Evolutionary conservation across 768 basidiomycete species (phyloP).

Genomic region (Neoboletus brunneissimus): DNA sequence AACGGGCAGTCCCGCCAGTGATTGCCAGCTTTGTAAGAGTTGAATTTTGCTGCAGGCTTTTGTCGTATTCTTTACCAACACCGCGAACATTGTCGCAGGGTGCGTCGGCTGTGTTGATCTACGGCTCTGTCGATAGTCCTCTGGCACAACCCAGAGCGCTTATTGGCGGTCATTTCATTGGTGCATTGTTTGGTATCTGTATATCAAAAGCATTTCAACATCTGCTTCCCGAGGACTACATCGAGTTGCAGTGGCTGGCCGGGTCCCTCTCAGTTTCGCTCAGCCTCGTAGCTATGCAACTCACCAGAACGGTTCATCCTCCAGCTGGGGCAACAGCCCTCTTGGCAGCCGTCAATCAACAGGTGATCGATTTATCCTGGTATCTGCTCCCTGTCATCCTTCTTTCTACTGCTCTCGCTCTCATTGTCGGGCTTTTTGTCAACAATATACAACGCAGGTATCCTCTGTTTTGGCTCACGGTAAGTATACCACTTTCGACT

Average conservation of each 20-base stretch:
- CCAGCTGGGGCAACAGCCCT: slow-evolving; percentile 60
- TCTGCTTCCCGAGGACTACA: slow-evolving; percentile 42
- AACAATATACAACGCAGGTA: slow-evolving; percentile 52
- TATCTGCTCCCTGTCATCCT: slow-evolving; percentile 52
- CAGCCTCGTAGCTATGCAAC: slow-evolving; percentile 48
- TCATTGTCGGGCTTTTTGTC: slow-evolving; percentile 43
- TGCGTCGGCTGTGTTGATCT: slow-evolving; percentile 53
- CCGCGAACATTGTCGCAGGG: slow-evolving; percentile 36
- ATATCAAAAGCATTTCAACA: slow-evolving; percentile 51
- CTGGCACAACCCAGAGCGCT: slow-evolving; percentile 52
- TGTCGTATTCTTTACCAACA: neutral
- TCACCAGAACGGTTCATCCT: slow-evolving; percentile 51
- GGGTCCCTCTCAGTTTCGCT: slow-evolving; percentile 39
- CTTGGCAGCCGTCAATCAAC: slow-evolving; percentile 42
- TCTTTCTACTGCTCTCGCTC: slow-evolving; percentile 43
- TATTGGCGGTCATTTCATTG: slow-evolving; percentile 40
- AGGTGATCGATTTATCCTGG: slow-evolving; percentile 47
- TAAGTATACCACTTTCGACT: slow-evolving; percentile 1
- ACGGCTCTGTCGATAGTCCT: slow-evolving; percentile 51
- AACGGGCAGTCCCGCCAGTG: slow-evolving; percentile 37
- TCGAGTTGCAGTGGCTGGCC: slow-evolving; percentile 44
- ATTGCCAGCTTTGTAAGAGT: slow-evolving; percentile 23
- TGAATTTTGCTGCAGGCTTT: neutral
- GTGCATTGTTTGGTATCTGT: slow-evolving; percentile 46
- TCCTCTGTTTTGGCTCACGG: slow-evolving; percentile 44